Evolutionary conservation across 2,329 filamentous ascomycete species (phyloP).

Genomic region (Magnaporthales sp.): DNA sequence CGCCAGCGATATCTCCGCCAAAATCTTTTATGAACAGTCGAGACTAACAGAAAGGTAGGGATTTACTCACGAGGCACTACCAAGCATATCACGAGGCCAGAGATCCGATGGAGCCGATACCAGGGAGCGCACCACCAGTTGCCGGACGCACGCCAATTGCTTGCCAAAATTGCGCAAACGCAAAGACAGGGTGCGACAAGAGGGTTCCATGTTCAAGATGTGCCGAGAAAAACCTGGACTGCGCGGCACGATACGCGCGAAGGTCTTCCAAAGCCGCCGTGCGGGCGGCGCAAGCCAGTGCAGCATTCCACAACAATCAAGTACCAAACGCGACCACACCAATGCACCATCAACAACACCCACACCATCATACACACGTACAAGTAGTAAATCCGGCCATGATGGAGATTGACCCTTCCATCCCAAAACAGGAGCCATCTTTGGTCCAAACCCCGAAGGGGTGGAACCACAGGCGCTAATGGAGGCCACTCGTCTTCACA

Average conservation of each 20-base stretch:
- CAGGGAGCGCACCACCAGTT: constrained; percentile 32
- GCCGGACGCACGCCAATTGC: constrained; percentile 36
- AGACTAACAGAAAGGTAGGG: constrained; percentile 22
- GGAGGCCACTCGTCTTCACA: constrained; percentile 21
- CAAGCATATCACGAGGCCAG: constrained; percentile 41
- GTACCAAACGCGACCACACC: constrained; percentile 12
- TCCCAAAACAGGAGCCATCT: constrained; percentile 15
- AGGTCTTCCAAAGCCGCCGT: constrained; percentile 39
- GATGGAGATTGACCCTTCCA: constrained; percentile 25
- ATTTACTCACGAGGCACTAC: constrained; percentile 41
- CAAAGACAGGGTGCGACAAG: constrained; percentile 44
- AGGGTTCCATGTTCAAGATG: constrained; percentile 39
- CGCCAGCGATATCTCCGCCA: not conserved
- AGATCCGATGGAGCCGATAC: constrained; percentile 34
- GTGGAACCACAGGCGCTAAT: constrained; percentile 17
- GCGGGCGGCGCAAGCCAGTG: constrained; percentile 31
- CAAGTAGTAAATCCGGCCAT: constrained; percentile 23
- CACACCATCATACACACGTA: constrained; percentile 6
- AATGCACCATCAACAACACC: constrained; percentile 12
- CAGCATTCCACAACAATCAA: constrained; percentile 20
- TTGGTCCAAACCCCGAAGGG: constrained; percentile 8
- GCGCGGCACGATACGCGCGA: constrained; percentile 39
- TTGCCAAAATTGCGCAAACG: constrained; percentile 39
- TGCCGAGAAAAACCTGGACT: constrained; percentile 36
- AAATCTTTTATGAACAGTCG: not conserved